Evolutionary conservation across 441 rosid genomes (phyloP).

Genomic region (Eruca vesicaria): DNA sequence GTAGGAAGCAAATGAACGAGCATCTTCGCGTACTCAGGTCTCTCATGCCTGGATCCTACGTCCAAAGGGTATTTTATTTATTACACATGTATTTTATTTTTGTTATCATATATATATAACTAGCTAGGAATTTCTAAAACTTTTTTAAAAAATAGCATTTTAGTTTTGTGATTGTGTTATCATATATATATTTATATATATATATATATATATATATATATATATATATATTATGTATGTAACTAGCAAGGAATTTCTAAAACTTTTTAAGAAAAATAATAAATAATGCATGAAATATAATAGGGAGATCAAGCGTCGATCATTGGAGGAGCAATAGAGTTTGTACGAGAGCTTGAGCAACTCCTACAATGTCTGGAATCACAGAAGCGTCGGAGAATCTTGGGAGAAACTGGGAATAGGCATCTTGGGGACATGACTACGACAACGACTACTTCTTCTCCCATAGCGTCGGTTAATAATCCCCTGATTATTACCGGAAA

Average conservation of each 20-base stretch:
- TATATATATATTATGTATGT: too few relatives aligned
- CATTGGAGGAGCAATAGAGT: conserved; percentile 80
- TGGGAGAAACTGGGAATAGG: conserved; percentile 45
- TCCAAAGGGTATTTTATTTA: conserved; percentile 76
- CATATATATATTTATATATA: too few relatives aligned
- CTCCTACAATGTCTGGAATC: conserved; percentile 79
- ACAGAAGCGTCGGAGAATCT: conserved; percentile 61
- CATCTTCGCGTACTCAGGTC: conserved; percentile 84
- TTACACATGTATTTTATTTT: neutral
- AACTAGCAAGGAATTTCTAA: neutral
- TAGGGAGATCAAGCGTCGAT: conserved; percentile 87
- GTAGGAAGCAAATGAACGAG: conserved; percentile 92
- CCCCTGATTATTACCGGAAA: conserved; percentile 27
- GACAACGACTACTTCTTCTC: conserved; percentile 40
- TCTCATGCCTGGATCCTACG: conserved; percentile 95
- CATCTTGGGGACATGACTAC: conserved; percentile 44
- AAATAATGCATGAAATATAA: neutral
- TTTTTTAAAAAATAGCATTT: too few relatives aligned
- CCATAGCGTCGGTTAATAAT: conserved; percentile 38
- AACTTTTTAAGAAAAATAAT: neutral
- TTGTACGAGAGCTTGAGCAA: conserved; percentile 76
- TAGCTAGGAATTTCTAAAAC: neutral
- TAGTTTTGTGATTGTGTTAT: too few relatives aligned
- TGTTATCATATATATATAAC: neutral
- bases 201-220: too few relatives aligned